phyloP scores from a whole-genome alignment of 176 grass and related monocot species.

The Paspalum notatum region DNA sequence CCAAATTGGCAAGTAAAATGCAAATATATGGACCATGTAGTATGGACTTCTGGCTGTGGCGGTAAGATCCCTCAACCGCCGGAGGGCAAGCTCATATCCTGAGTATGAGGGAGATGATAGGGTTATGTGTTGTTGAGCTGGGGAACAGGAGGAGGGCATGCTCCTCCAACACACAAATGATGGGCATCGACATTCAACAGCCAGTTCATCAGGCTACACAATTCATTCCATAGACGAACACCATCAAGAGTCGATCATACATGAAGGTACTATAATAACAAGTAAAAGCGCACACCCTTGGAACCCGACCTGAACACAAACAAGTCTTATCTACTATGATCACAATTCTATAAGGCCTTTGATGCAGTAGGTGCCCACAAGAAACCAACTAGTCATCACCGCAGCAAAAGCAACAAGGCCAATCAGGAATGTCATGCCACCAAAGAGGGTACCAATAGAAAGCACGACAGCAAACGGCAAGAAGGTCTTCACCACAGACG shows the following conservation, averaged over 20 bases:
- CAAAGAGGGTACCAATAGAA: constrained; percentile 50
- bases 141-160: too few species aligned
- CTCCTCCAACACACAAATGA: background rate
- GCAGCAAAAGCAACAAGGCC: constrained; percentile 50
- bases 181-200: background rate
- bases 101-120: too few species aligned
- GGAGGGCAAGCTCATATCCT: too few species aligned
- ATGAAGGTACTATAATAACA: background rate
- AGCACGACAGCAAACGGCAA: constrained; percentile 58
- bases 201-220: background rate
- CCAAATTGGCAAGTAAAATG: background rate
- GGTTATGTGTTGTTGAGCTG: too few species aligned
- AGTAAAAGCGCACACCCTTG: background rate
- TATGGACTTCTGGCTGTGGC: background rate
- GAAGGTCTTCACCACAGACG: constrained; percentile 56
- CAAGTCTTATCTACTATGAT: background rate
- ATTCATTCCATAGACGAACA: background rate
- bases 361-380: constrained; percentile 84
- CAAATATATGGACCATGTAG: background rate
- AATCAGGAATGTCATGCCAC: constrained; percentile 54
- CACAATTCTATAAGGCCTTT: constrained; percentile 84
- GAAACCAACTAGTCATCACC: constrained; percentile 72
- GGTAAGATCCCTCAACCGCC: too few species aligned
- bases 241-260: background rate
- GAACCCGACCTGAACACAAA: background rate